Conservation (phyloP, 169 alveolate species). For the Plasmodium yoelii region DNA sequence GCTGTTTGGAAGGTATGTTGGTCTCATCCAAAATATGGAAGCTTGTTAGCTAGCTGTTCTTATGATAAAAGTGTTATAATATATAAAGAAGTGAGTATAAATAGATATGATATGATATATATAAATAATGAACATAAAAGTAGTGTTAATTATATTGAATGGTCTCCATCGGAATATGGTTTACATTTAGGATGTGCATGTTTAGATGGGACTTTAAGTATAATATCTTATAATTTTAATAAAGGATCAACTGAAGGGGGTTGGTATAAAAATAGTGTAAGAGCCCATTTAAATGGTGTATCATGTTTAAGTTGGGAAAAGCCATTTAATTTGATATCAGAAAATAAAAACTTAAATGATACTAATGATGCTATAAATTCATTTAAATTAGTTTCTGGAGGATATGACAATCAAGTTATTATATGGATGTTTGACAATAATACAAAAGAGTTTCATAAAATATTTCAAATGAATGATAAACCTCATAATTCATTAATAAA, state of each 20-base stretch:
- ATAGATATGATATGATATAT: conserved; percentile 83
- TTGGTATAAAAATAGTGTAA: conserved; percentile 83
- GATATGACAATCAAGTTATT: conserved; percentile 88
- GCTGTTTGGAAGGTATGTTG: conserved; percentile 92
- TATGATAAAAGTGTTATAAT: conserved; percentile 89
- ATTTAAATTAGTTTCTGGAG: conserved; percentile 89
- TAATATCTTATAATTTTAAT: conserved; percentile 70
- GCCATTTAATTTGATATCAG: conserved; percentile 69
- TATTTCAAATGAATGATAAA: conserved; percentile 75
- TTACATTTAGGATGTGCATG: conserved; percentile 86
- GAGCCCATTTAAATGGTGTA: conserved; percentile 88
- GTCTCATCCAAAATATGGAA: conserved; percentile 94
- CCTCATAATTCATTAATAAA: conserved; percentile 89
- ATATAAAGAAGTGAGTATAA: conserved; percentile 85
- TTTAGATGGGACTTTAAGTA: conserved; percentile 83
- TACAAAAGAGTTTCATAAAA: conserved; percentile 78
- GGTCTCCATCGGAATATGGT: conserved; percentile 91
- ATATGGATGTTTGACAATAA: conserved; percentile 87
- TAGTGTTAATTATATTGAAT: conserved; percentile 85
- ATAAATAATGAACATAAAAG: conserved; percentile 82
- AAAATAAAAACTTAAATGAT: conserved; percentile 63
- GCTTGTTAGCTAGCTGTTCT: conserved; percentile 90
- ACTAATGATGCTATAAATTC: conserved; percentile 36
- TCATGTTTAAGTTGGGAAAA: conserved; percentile 89
- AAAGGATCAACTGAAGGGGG: conserved; percentile 73